These are phyloP conservation scores for Castanopsis chinensis DNA, from an alignment of 306 rosid genomes.

Conservation along the genomic window DNA sequence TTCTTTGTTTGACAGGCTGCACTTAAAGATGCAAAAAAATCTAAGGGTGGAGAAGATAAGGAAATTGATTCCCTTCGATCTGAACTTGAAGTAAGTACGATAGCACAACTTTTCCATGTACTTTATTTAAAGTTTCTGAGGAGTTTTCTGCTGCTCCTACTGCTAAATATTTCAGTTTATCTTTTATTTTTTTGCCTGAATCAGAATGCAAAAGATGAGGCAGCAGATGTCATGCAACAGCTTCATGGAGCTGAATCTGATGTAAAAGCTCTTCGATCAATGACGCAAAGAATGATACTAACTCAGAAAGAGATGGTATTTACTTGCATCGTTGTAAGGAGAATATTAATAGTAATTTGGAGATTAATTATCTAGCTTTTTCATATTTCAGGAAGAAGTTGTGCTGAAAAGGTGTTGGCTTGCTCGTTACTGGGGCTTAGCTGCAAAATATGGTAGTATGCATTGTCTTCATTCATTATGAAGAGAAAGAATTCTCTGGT, in stretches of 20 bases:
- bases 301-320: slow-evolving; percentile 95
- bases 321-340: slow-evolving; percentile 18
- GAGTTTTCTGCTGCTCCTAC: slow-evolving; percentile 11
- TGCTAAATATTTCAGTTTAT: slow-evolving; percentile 12
- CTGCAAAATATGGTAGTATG: slow-evolving; percentile 71
- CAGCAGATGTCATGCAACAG: slow-evolving; percentile 50
- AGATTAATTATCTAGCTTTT: slow-evolving; percentile 17
- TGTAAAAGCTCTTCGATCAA: slow-evolving; percentile 78
- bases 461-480: too few species aligned
- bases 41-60: slow-evolving; percentile 59
- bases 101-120: neutral
- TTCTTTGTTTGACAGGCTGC: slow-evolving; percentile 63
- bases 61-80: slow-evolving; percentile 61
- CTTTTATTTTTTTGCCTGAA: slow-evolving; percentile 21
- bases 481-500: neutral
- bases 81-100: slow-evolving; percentile 57
- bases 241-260: slow-evolving; percentile 79
- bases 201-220: slow-evolving; percentile 75
- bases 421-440: slow-evolving; percentile 99
- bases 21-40: slow-evolving; percentile 69
- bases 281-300: slow-evolving; percentile 96
- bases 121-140: slow-evolving; percentile 1
- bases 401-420: slow-evolving; percentile 99
- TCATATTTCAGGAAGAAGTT: slow-evolving; percentile 85
- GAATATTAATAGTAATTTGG: slow-evolving; percentile 18